A percentile compares a stretch with the other conserved stretches of the same genome.
phyloP scores from a whole-genome alignment of 768 basidiomycete genomes.

The Boletus sp. region DNA sequence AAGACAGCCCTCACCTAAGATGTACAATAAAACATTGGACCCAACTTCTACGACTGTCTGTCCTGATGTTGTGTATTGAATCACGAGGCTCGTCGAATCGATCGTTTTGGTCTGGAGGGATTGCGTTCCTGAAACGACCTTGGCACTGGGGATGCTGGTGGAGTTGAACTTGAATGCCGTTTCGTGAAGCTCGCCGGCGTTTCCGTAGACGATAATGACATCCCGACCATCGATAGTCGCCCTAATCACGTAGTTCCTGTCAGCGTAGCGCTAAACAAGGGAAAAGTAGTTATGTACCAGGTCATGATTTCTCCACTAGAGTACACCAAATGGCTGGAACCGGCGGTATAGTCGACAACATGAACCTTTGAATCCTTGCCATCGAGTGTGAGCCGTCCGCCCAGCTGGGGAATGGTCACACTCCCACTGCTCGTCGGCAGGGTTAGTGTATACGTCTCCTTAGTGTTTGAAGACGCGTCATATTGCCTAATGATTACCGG shows the following conservation, averaged over 20 bases:
- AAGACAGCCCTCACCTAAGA: conserved; percentile 37
- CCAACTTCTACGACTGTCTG: conserved; percentile 49
- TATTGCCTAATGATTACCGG: conserved; percentile 12
- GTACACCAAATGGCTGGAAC: conserved; percentile 43
- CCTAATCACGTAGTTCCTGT: conserved; percentile 28
- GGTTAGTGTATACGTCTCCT: conserved; percentile 36
- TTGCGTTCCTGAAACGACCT: conserved; percentile 23
- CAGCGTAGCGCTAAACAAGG: background rate
- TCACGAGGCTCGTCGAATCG: conserved; percentile 34
- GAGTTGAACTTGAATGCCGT: conserved; percentile 43
- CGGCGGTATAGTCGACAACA: conserved; percentile 48
- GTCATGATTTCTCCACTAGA: conserved; percentile 51
- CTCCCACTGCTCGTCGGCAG: conserved; percentile 45
- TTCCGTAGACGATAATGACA: conserved; percentile 47
- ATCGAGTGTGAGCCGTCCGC: conserved; percentile 42
- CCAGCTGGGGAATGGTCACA: conserved; percentile 42
- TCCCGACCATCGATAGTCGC: conserved; percentile 48
- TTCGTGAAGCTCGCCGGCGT: conserved; percentile 47
- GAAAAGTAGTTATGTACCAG: conserved; percentile 32
- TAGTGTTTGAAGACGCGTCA: conserved; percentile 8
- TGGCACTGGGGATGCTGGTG: conserved; percentile 20
- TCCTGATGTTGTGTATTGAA: conserved; percentile 47
- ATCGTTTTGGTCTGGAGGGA: conserved; percentile 38
- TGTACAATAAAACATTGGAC: conserved; percentile 39
- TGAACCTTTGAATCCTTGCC: conserved; percentile 56